Percentiles rank a stretch among this genome's conserved stretches.
phyloP scores from a whole-genome alignment of 192 early-diverging fungal genomes.

The Phlyctochytrium bullatum region DNA sequence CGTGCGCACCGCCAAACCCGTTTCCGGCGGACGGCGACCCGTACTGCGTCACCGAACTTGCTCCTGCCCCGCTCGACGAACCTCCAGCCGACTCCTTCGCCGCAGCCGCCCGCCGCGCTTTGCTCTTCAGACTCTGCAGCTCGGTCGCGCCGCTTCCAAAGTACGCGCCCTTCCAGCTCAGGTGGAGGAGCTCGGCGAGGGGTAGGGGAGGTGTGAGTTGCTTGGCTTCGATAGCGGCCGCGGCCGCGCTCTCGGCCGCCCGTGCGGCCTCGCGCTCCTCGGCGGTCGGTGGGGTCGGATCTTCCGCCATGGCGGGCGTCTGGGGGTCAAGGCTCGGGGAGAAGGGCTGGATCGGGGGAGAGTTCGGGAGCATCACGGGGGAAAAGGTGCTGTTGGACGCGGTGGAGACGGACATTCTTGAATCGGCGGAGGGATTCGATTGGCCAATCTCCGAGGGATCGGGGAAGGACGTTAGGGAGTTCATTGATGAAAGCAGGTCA shows the following conservation, averaged over 20 bases:
- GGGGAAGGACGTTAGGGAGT: neutral
- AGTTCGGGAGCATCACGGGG: too few species aligned
- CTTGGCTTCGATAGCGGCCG: neutral
- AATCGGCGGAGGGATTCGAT: neutral
- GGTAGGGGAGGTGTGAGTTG: neutral
- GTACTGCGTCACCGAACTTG: too few species aligned
- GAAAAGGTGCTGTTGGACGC: neutral
- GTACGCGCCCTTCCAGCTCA: slow-evolving; percentile 9
- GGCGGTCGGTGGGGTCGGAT: neutral
- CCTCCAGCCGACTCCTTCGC: neutral
- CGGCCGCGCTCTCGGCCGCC: slow-evolving; percentile 1
- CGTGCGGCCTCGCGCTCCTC: neutral
- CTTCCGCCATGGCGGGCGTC: neutral
- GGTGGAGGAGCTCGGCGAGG: neutral
- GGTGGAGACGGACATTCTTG: neutral
- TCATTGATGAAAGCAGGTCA: too few species aligned
- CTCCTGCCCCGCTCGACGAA: neutral
- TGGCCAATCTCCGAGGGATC: neutral
- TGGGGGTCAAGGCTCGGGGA: neutral
- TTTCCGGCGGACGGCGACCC: neutral
- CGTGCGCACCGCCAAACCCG: neutral
- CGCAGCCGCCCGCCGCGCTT: neutral
- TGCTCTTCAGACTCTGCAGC: neutral
- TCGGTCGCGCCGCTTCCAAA: slow-evolving; percentile 1
- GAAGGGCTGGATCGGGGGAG: too few species aligned